Conservation (phyloP, 2,329 filamentous ascomycete species). For the Ustulina deusta region DNA sequence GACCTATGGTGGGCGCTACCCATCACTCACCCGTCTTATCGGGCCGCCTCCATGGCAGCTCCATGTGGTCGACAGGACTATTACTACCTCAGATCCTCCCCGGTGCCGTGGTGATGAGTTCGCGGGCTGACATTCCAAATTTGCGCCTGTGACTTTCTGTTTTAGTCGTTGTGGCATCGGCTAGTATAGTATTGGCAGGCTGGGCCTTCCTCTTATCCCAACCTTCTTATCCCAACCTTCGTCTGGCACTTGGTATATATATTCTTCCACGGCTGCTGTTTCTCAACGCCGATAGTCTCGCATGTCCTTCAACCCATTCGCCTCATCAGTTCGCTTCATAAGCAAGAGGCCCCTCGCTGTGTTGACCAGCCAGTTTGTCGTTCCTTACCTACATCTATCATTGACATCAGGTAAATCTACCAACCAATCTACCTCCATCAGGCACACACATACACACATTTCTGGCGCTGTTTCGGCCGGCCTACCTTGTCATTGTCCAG, state of each 20-base stretch:
- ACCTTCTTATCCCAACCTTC: slow-evolving; percentile 31
- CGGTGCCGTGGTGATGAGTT: slow-evolving; percentile 2
- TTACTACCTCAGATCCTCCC: slow-evolving; percentile 17
- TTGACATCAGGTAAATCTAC: slow-evolving; percentile 8
- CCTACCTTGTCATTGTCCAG: slow-evolving; percentile 15
- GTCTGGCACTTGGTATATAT: slow-evolving; percentile 33
- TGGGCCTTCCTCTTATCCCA: slow-evolving; percentile 23
- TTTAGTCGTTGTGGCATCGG: slow-evolving; percentile 25
- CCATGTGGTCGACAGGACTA: slow-evolving; percentile 15
- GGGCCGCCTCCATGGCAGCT: slow-evolving; percentile 19
- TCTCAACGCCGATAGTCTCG: slow-evolving; percentile 9
- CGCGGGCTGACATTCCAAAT: slow-evolving; percentile 31
- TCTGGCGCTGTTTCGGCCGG: too few species aligned
- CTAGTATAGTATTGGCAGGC: slow-evolving; percentile 28
- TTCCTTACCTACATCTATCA: slow-evolving; percentile 46
- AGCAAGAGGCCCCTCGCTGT: slow-evolving; percentile 17
- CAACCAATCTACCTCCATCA: neutral
- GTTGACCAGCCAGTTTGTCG: slow-evolving; percentile 39
- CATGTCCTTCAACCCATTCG: slow-evolving; percentile 5
- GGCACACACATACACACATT: slow-evolving; percentile 4
- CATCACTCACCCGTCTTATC: slow-evolving; percentile 16
- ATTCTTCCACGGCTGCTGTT: slow-evolving; percentile 19
- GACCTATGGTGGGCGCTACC: neutral
- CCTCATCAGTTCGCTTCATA: slow-evolving; percentile 13
- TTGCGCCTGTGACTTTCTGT: slow-evolving; percentile 26